Evolutionary conservation across 169 alveolate species (phyloP), one percentile per base, ranked within the genome.

Genomic region (Cystoisospora suis): DNA sequence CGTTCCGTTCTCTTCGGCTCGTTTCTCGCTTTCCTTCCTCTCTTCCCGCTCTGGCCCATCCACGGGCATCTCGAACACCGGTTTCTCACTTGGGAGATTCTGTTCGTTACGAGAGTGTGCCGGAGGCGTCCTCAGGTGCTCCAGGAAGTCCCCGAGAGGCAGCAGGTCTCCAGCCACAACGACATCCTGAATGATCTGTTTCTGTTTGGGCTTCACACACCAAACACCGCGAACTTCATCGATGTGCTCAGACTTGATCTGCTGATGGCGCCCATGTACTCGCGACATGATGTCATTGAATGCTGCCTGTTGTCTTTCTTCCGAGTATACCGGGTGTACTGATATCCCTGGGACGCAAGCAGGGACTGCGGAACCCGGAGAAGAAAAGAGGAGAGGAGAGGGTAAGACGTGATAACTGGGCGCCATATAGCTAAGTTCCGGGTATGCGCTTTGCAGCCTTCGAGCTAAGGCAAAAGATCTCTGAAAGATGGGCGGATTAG

Each of bases 101-200:
- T n/a, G n/a, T n/a, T n/a, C n/a, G n/a, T n/a, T n/a, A n/a, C n/a
- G n/a, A n/a, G n/a, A n/a, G n/a, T n/a, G n/a, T n/a, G n/a, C n/a
- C 89, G n/a, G 59, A 83, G 12, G 23, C 89, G 59, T 29, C 40
- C 12, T 53, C 61, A 70, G 59, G 80, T 56, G 56, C 80, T 56
- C 79, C 89, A 83, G 32, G 49, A 75, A n/a, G 81, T 56, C 29
- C 80, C 59, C 20, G 42, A 32, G 81, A 58, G 75, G 45, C 53
- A 38, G 47, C 75, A 75, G 7, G 91, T 65, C 77, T 27, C 86
- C 91, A 3, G 83, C 83, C 38, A 72, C 53, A 38, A 72, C 83
- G 36, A 53, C 56, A 38, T 72, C 83, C 3, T 72, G 56, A 20
- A 72, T 17, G 38, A 3, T 7, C 83, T 72, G 83, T 56, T 6